Evolutionary conservation across 1,284 basidiomycete species (phyloP).

Genomic region (Fomitiporia mediterranea): DNA sequence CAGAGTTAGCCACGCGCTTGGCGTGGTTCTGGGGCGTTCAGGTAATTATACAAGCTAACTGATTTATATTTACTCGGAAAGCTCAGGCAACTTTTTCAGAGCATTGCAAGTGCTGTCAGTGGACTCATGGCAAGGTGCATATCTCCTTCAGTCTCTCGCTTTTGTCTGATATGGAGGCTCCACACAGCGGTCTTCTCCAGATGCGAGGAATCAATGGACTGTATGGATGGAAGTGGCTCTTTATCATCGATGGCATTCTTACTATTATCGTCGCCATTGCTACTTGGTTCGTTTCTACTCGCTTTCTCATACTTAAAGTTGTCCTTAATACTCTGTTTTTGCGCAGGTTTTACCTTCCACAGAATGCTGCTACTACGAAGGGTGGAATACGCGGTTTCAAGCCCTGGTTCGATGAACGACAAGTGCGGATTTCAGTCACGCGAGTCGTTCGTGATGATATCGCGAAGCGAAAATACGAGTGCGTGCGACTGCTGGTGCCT

Average conservation of each 20-base stretch:
- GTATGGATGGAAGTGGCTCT: constrained; percentile 39
- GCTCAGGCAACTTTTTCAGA: no score
- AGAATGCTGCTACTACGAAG: constrained; percentile 27
- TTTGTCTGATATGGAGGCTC: no score
- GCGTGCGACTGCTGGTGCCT: constrained; percentile 3
- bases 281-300: constrained; percentile 28
- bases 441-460: constrained; percentile 34
- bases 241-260: constrained; percentile 35
- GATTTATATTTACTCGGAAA: no score
- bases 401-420: constrained; percentile 33
- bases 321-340: no score
- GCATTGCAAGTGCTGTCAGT: constrained; percentile 36
- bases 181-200: constrained; percentile 31
- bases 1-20: constrained; percentile 35
- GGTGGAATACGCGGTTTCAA: constrained; percentile 32
- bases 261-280: constrained; percentile 31
- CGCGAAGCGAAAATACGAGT: constrained; percentile 36
- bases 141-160: not conserved
- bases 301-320: not conserved
- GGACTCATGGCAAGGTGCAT: constrained; percentile 33
- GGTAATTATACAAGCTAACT: no score
- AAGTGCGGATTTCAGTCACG: constrained; percentile 34
- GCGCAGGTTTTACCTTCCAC: constrained; percentile 35
- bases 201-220: constrained; percentile 31
- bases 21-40: constrained; percentile 38